Base-by-base conservation (phyloP, 306 rosid species). In the Dryas drummondii region DNA sequence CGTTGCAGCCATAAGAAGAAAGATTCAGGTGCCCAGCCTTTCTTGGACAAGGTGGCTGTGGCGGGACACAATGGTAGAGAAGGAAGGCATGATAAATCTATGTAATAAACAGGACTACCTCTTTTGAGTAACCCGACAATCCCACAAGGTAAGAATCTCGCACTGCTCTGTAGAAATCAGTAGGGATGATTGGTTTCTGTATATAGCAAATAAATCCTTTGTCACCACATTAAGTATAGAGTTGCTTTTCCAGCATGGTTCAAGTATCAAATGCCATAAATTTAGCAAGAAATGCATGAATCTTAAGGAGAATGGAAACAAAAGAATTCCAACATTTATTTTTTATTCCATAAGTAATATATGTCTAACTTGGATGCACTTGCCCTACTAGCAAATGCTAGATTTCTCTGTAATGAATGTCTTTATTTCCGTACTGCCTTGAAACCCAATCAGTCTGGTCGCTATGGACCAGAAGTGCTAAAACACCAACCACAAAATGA, bases 141-240 rank as follows among this genome's bases (percentile, higher is more conserved):
- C 99, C 99, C 67, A 87, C 52, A 67, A 92, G 96, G 13, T 96
- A 86, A 77, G 98, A 89, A 55, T 89, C 99, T 70, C 98, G 86
- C 17, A 92, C 80, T 4, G 67, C 80, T 84, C 85, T 85, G 80
- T 89, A 96, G 86, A 90, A 74, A 72, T 92, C 99, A 40, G 82
- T 27, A 0, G 91, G 87, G 66, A 87, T 74, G 63, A 87, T 96
- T 5, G 99, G 99, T 83, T 87, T 96, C 99, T 96, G 97, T 16
- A 56, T 11, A 22, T 14, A 50, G 48, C 19, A 48, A 42, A 81
- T 22, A 8, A 40, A 62, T 50, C 59, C 40, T 42, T 41, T 42
- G 19, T 65, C 56, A 72, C 7, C 50, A 71, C 17, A 9, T 17
- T 42, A 19, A 15, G 19, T 47, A 64, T 72, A 37, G 52, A n/a